phyloP scores from a whole-genome alignment of 371 early-diverging fungal genomes.

The Actinomortierella wolfii region DNA sequence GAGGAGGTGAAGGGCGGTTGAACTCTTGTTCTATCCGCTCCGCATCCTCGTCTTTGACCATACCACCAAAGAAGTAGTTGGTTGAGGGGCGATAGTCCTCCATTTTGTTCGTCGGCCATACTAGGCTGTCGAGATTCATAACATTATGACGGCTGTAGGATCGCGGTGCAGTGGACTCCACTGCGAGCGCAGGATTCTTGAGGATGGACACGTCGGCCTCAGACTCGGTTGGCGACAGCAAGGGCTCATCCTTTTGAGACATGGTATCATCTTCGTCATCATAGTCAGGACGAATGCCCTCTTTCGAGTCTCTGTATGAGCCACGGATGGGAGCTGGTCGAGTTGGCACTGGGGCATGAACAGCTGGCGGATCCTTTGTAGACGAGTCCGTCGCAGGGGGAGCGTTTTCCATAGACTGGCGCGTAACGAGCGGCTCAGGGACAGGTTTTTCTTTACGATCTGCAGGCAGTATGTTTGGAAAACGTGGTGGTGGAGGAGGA shows the following conservation, averaged over 20 bases:
- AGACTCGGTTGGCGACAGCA: too few relatives aligned
- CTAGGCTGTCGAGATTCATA: constrained; percentile 44
- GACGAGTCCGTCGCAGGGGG: constrained; percentile 8
- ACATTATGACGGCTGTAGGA: too few relatives aligned
- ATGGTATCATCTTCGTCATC: constrained; percentile 40
- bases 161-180: too few relatives aligned
- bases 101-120: constrained; percentile 44
- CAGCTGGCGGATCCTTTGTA: constrained; percentile 3
- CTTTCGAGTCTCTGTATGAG: constrained; percentile 41
- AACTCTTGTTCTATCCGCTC: constrained; percentile 44
- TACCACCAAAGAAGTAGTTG: constrained; percentile 26
- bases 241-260: constrained; percentile 26
- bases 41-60: constrained; percentile 43
- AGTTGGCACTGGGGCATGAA: constrained; percentile 13
- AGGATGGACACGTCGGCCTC: too few relatives aligned
- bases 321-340: constrained; percentile 21
- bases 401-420: too few relatives aligned
- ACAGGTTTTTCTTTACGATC: too few relatives aligned
- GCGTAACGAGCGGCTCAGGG: too few relatives aligned
- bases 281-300: constrained; percentile 11
- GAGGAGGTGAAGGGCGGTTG: constrained; percentile 38
- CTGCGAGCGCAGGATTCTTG: too few relatives aligned
- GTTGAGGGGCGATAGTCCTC: constrained; percentile 10
- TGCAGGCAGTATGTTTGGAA: too few relatives aligned
- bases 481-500: too few relatives aligned